Evolutionary conservation across 164 flowering plant species (phyloP).

Genomic region (Paratinospora sagittata): DNA sequence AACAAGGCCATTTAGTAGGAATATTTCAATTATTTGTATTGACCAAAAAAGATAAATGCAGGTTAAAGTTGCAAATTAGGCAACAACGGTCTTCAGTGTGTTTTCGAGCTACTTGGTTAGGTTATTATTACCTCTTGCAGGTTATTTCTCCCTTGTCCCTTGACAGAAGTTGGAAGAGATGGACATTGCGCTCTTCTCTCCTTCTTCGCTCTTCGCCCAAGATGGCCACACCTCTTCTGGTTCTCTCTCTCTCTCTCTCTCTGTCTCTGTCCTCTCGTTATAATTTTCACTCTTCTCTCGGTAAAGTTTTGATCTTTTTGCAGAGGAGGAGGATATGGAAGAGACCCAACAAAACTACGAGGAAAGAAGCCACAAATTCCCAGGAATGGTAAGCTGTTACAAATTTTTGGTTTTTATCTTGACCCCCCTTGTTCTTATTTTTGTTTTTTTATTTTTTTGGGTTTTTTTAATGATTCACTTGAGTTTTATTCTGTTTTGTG

Average conservation of each 20-base stretch:
- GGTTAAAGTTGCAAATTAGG: too few species aligned
- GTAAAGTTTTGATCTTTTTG: constrained; percentile 6
- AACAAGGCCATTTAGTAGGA: too few species aligned
- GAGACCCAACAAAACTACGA: constrained; percentile 40
- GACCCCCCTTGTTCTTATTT: neutral
- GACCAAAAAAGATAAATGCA: too few species aligned
- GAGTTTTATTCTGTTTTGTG: too few species aligned
- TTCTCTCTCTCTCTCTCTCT: constrained; percentile 17
- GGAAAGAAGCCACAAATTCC: constrained; percentile 75
- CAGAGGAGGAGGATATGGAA: constrained; percentile 46
- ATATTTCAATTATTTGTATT: too few species aligned
- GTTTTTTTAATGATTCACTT: too few species aligned
- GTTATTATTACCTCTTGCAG: too few species aligned
- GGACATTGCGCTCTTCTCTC: constrained; percentile 92
- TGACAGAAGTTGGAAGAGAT: too few species aligned
- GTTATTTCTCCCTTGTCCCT: too few species aligned
- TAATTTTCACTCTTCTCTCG: neutral
- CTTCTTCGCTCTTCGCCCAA: constrained; percentile 68
- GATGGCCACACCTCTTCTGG: constrained; percentile 37
- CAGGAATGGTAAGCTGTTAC: constrained; percentile 52
- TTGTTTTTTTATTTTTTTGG: neutral
- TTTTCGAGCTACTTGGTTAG: too few species aligned
- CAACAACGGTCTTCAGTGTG: too few species aligned
- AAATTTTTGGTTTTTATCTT: neutral
- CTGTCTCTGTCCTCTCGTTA: constrained; percentile 4